Evolutionary conservation across 2,329 filamentous ascomycete genomes (phyloP).

Genomic region (Alternaria alternata): DNA sequence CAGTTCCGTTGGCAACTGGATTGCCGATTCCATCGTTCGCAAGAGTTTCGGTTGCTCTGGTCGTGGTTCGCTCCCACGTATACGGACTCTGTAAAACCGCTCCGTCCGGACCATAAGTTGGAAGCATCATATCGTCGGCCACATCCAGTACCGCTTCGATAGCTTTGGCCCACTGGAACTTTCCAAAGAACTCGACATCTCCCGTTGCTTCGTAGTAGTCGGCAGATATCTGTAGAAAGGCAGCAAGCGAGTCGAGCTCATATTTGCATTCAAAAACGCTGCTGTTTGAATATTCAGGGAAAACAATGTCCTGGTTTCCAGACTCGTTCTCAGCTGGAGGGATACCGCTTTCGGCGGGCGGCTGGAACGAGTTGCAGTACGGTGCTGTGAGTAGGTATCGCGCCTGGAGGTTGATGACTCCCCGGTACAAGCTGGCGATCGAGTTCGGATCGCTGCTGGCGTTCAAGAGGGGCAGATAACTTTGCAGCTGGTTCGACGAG

Average conservation of each 20-base stretch:
- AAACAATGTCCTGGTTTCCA: slow-evolving; percentile 53
- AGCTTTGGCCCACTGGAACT: slow-evolving; percentile 58
- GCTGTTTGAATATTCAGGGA: slow-evolving; percentile 53
- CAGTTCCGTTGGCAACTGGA: slow-evolving; percentile 58
- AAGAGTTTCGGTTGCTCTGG: slow-evolving; percentile 57
- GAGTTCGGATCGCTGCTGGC: slow-evolving; percentile 64
- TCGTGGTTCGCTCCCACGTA: slow-evolving; percentile 55
- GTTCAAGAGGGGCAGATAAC: slow-evolving; percentile 69
- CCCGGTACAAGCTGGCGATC: slow-evolving; percentile 72
- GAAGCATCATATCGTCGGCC: slow-evolving; percentile 57
- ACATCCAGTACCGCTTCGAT: slow-evolving; percentile 56
- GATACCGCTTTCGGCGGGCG: slow-evolving; percentile 58
- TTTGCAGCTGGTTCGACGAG: slow-evolving; percentile 74
- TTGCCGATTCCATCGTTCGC: slow-evolving; percentile 63
- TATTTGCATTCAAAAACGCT: slow-evolving; percentile 64
- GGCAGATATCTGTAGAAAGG: slow-evolving; percentile 59
- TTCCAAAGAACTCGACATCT: slow-evolving; percentile 59
- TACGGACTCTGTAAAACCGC: slow-evolving; percentile 56
- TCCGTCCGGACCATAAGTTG: slow-evolving; percentile 59
- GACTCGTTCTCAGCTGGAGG: slow-evolving; percentile 49
- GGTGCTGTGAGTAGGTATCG: slow-evolving; percentile 70
- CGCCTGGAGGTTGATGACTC: slow-evolving; percentile 75
- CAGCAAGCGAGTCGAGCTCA: slow-evolving; percentile 61
- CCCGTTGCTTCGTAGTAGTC: slow-evolving; percentile 60
- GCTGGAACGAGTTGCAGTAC: slow-evolving; percentile 63